Conservation (phyloP, 2,329 filamentous ascomycete genomes). For the Ophiosphaerella herpotricha region DNA sequence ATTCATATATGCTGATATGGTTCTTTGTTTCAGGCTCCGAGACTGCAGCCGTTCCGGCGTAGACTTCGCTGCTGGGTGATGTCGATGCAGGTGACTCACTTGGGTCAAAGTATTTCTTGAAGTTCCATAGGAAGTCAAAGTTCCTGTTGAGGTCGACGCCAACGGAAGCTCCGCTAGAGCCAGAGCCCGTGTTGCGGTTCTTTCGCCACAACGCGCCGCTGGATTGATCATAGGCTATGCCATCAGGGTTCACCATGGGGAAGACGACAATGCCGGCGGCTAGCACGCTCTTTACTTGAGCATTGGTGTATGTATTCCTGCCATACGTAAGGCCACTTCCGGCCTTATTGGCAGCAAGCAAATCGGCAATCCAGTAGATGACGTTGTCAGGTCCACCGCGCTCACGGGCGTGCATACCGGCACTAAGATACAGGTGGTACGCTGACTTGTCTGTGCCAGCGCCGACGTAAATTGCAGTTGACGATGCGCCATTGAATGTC, state of each 20-base stretch:
- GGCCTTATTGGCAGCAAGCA: constrained; percentile 58
- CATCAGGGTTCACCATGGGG: constrained; percentile 44
- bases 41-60: constrained; percentile 56
- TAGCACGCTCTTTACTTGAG: constrained; percentile 58
- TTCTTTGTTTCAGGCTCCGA: constrained; percentile 63
- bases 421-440: constrained; percentile 57
- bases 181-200: constrained; percentile 49
- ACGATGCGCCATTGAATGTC: constrained; percentile 51
- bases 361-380: constrained; percentile 62
- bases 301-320: constrained; percentile 56
- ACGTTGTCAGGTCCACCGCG: constrained; percentile 62
- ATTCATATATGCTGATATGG: constrained; percentile 58
- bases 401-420: constrained; percentile 62
- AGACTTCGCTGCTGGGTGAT: constrained; percentile 53
- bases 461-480: constrained; percentile 53
- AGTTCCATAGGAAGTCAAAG: constrained; percentile 63
- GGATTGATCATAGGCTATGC: constrained; percentile 42
- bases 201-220: constrained; percentile 43
- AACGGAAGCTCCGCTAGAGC: constrained; percentile 26
- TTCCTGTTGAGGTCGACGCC: constrained; percentile 46
- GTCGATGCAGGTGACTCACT: constrained; percentile 48
- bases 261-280: constrained; percentile 60
- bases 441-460: constrained; percentile 49
- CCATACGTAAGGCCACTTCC: constrained; percentile 59
- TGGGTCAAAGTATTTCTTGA: constrained; percentile 51